Base-by-base conservation (phyloP, 441 rosid genomes). In the Manihot esculenta region DNA sequence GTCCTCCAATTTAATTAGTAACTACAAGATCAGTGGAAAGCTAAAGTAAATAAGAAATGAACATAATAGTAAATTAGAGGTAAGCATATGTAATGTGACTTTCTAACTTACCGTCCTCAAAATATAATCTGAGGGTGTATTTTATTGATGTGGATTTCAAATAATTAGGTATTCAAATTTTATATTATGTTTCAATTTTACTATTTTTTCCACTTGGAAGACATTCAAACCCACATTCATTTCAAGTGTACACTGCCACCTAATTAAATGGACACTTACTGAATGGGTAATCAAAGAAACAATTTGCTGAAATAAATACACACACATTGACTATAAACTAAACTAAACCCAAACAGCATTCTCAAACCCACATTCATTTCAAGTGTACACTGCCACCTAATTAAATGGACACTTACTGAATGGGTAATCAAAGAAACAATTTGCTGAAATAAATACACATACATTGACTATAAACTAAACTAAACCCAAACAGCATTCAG, bases 1-100 rank as follows among this genome's bases (percentile, higher is more conserved):
- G 76, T 95, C 99, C 71, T 88, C 91, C 82, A 92, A 80, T 82
- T 87, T 91, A 70, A 92, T 68, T 80, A 95, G 64, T 44, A 92
- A 74, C 99, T 95, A 74, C 74, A 85, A 72, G 24, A 76, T 49
- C 60, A 75, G 12, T 33, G 17, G 10, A 21, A 71, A 30, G 20
- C 30, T 27, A 18, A 18, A 63, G 23, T 41, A 14, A 70, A 21
- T 8, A 55, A 48, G 27, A 60, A 68, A 10, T 15, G 66, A 57
- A 57, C 26, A 56, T 15, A 58, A 55, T 56, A 12, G 11, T 42
- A 7, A 68, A 61, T 64, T 41, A 72, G 8, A 24, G 42, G 47
- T 45, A 30, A n/a, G 24, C n/a, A 47, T 30, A 59, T 38, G 45
- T 21, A 68, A 24, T 4, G 2, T 30, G 4, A n/a, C n/a, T n/a